These are phyloP conservation scores for Metarhizium anisopliae DNA, from an alignment of 2,329 filamentous ascomycete genomes.

Conservation along the genomic window DNA sequence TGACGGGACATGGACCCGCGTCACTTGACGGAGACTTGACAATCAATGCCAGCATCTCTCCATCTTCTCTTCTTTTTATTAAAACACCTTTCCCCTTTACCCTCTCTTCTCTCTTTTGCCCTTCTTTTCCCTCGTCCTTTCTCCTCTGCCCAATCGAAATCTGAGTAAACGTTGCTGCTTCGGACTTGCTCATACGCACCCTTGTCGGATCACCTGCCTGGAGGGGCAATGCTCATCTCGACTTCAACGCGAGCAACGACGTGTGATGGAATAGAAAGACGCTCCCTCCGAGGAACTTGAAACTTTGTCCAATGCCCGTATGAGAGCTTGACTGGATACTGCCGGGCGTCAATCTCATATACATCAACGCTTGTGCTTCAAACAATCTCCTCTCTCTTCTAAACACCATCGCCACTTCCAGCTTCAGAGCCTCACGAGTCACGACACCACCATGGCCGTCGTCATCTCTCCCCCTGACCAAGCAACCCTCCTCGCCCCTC, in stretches of 20 bases:
- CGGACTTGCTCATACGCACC: background rate
- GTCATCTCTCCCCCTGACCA: conserved; percentile 35
- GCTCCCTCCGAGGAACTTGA: too few species aligned
- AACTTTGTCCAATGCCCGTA: too few species aligned
- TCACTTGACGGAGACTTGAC: conserved; percentile 7
- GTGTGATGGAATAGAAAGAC: background rate
- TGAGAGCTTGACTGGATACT: too few species aligned
- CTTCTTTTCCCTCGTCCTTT: background rate
- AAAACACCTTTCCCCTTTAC: background rate
- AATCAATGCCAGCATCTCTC: background rate
- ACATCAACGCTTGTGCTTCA: too few species aligned
- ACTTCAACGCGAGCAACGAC: background rate
- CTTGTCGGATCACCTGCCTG: background rate
- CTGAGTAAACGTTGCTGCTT: background rate
- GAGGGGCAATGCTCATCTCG: background rate
- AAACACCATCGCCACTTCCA: background rate
- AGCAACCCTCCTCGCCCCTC: conserved; percentile 39
- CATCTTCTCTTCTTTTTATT: background rate
- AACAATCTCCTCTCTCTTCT: too few species aligned
- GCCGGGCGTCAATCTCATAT: too few species aligned
- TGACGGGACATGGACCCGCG: background rate
- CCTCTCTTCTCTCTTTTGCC: background rate
- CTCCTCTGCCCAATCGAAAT: too few species aligned
- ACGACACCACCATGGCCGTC: conserved; percentile 12
- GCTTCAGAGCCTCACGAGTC: background rate